Conservation (phyloP, 1,284 basidiomycete species). For the Microbotryomycetes sp. region DNA sequence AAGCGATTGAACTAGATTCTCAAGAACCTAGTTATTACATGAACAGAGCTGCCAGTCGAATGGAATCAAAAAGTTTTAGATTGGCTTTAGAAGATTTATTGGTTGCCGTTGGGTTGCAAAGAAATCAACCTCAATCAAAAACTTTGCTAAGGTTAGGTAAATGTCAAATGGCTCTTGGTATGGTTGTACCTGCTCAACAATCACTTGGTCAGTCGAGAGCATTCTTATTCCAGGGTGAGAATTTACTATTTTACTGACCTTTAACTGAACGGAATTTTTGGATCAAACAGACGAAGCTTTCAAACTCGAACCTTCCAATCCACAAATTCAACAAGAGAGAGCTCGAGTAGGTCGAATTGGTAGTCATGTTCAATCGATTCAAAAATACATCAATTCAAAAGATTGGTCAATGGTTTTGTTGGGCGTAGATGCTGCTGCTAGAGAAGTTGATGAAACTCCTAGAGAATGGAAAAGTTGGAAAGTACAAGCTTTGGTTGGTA, state of each 20-base stretch:
- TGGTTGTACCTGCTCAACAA: conserved; percentile 50
- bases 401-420: conserved; percentile 45
- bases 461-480: conserved; percentile 70
- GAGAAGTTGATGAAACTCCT: conserved; percentile 64
- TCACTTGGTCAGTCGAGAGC: conserved; percentile 57
- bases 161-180: conserved; percentile 70
- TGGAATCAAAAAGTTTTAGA: conserved; percentile 69
- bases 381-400: conserved; percentile 54
- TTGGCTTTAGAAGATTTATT: conserved; percentile 72
- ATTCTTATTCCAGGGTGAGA: conserved; percentile 52
- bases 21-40: conserved; percentile 68
- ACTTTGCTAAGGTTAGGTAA: conserved; percentile 69
- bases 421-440: conserved; percentile 49
- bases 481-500: conserved; percentile 65
- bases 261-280: neutral
- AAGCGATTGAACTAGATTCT: conserved; percentile 65
- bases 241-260: conserved; percentile 43
- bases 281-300: conserved; percentile 26
- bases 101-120: conserved; percentile 59
- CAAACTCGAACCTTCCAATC: conserved; percentile 51
- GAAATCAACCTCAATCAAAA: conserved; percentile 48
- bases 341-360: conserved; percentile 55
- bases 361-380: conserved; percentile 62
- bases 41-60: conserved; percentile 79
- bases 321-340: conserved; percentile 59